Percentiles rank a stretch among this genome's conserved stretches.
phyloP scores from a whole-genome alignment of 306 rosid species.

The Pyrus betulifolia region DNA sequence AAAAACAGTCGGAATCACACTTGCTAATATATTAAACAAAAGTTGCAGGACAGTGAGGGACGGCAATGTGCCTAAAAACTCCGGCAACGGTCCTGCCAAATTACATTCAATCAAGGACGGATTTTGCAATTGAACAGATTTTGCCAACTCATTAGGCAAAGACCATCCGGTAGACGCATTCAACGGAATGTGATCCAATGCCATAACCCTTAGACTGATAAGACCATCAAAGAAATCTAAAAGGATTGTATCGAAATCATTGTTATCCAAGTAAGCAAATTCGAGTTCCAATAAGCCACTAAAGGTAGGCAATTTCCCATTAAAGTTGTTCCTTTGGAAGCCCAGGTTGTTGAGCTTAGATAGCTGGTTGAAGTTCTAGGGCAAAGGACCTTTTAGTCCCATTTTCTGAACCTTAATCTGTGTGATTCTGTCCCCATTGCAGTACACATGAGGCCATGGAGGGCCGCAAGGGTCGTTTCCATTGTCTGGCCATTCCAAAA shows the following conservation, averaged over 20 bases:
- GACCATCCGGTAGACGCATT: conserved; percentile 61
- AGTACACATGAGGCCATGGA: conserved; percentile 70
- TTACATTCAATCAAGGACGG: conserved; percentile 51
- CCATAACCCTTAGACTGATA: conserved; percentile 41
- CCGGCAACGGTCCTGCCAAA: conserved; percentile 64
- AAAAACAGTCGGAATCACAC: conserved; percentile 49
- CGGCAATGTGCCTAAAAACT: conserved; percentile 51
- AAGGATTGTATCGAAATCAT: conserved; percentile 65
- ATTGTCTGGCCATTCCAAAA: conserved; percentile 60
- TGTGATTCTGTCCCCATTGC: conserved; percentile 53
- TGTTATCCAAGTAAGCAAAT: conserved; percentile 64
- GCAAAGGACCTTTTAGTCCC: conserved; percentile 59
- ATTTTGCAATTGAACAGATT: conserved; percentile 53
- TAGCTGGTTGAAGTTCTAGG: conserved; percentile 65
- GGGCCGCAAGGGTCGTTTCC: conserved; percentile 72
- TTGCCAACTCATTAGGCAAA: conserved; percentile 52
- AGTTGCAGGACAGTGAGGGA: conserved; percentile 56
- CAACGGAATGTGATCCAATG: conserved; percentile 58
- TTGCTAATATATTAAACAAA: conserved; percentile 44
- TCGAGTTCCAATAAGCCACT: conserved; percentile 68
- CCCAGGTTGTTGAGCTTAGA: conserved; percentile 66
- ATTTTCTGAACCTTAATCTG: conserved; percentile 72
- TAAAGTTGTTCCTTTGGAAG: conserved; percentile 62
- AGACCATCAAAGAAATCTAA: conserved; percentile 59
- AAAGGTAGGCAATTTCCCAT: conserved; percentile 55